phyloP scores from a whole-genome alignment of 306 rosid species.

The Sechiopsis laciniata region DNA sequence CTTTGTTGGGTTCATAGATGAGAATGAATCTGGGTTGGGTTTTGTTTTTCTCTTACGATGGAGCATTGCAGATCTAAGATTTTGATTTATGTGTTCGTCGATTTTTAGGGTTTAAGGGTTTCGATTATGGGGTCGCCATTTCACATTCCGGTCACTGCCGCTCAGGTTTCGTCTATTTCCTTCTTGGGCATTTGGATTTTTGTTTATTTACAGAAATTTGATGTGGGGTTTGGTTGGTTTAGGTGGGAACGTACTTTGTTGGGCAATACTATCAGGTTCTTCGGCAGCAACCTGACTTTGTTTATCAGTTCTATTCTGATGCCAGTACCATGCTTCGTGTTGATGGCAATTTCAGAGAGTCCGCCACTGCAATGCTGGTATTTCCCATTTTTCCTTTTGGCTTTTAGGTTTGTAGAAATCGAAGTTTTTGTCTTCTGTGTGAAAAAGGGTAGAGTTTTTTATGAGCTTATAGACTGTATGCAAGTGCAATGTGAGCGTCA shows the following conservation, averaged over 20 bases:
- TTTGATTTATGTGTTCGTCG: slow-evolving; percentile 23
- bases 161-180: slow-evolving; percentile 51
- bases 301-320: slow-evolving; percentile 89
- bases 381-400: not conserved
- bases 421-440: not conserved
- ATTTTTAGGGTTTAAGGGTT: slow-evolving; percentile 55
- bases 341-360: slow-evolving; percentile 59
- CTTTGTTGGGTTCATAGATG: slow-evolving; percentile 1
- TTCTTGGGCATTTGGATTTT: slow-evolving; percentile 1
- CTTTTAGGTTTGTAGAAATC: not conserved
- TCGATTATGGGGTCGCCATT: slow-evolving; percentile 68
- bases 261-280: slow-evolving; percentile 93
- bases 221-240: slow-evolving; percentile 15
- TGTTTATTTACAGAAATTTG: not conserved
- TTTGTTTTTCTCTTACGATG: slow-evolving; percentile 22
- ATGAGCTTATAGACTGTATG: not conserved
- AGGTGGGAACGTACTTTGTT: slow-evolving; percentile 96
- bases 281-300: slow-evolving; percentile 78
- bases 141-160: slow-evolving; percentile 72
- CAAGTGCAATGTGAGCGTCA: no score
- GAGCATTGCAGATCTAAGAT: slow-evolving; percentile 45
- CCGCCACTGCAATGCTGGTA: slow-evolving; percentile 87
- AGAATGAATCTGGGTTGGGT: slow-evolving; percentile 18
- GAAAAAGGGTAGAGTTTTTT: not conserved
- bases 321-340: slow-evolving; percentile 83